Conservation (phyloP, 2,329 filamentous ascomycete genomes). For the Cladorrhinum sp. region DNA sequence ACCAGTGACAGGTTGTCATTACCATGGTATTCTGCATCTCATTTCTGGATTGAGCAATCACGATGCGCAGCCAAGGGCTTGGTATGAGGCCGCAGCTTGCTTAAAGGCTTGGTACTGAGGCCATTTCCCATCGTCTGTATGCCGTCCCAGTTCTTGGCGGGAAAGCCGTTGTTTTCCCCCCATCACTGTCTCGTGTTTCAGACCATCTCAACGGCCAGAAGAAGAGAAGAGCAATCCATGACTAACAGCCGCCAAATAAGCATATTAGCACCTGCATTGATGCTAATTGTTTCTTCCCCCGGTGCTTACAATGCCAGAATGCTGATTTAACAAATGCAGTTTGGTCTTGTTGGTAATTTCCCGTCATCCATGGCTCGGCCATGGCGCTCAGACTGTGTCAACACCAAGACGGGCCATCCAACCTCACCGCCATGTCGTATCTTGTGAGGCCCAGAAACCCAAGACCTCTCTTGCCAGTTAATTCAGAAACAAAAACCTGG, state of each 20-base stretch:
- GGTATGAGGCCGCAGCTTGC: conserved; percentile 1
- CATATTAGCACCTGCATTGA: neutral
- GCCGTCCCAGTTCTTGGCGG: neutral
- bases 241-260: neutral
- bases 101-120: conserved; percentile 2
- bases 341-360: neutral
- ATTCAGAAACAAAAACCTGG: conserved; percentile 9
- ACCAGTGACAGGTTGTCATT: neutral
- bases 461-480: neutral
- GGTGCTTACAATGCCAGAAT: neutral
- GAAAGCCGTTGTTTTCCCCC: neutral
- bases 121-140: neutral
- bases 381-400: neutral
- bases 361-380: neutral
- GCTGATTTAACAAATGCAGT: neutral
- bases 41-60: neutral
- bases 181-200: neutral
- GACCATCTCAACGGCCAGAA: neutral
- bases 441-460: neutral
- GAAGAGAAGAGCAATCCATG: neutral
- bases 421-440: neutral
- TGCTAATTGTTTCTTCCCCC: neutral
- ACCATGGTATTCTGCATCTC: neutral
- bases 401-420: neutral
- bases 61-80: neutral